Base-by-base conservation (phyloP, 2,329 filamentous ascomycete species). In the Epicoccum sorghinum region DNA sequence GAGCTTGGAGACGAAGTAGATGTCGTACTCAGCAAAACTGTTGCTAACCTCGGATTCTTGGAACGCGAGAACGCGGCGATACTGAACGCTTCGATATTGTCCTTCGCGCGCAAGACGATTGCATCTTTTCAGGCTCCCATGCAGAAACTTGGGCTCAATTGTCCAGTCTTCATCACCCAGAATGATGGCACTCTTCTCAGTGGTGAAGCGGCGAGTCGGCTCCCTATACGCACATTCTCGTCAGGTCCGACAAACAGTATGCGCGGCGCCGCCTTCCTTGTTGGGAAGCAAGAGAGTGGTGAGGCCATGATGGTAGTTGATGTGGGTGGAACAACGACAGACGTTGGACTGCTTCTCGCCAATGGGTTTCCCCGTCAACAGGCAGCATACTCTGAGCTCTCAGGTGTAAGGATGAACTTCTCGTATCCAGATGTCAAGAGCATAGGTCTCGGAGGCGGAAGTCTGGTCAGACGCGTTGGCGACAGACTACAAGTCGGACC, bases 251-350 rank as follows among this genome's bases (percentile, higher is more conserved):
- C 80, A 0, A 83, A 83, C 55, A 81, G 78, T 7, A 82, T 83
- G 77, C 76, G 79, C 10, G 81, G 81, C 9, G 81, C 80, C 9
- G 76, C 76, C 1, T 80, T 74, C 45, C 56, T 76, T 0, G 65
- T 73, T 6, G 71, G 70, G 5, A 67, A 66, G 39, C 57, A 70
- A 44, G 54, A 65, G 30, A 59, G 66, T 13, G 61, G 61, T 7
- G 66, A 83, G 79, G 57, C 82, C 75, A 35, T 84, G 60, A 83
- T 88, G 75, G 86, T 89, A 0, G 82, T 88, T 2, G 86, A 89
- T 62, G 83, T 89, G 47, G 86, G 86, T 0, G 86, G 86, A 3
- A 89, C 86, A 0, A 89, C 86, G 0, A 83, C 85, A 0, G 86
- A 89, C 59, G 83, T 87, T 9, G 85, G 86, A 0, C 70, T 87